Conservation (phyloP, 2,329 filamentous ascomycete genomes). For the Lecanicillium sp. region DNA sequence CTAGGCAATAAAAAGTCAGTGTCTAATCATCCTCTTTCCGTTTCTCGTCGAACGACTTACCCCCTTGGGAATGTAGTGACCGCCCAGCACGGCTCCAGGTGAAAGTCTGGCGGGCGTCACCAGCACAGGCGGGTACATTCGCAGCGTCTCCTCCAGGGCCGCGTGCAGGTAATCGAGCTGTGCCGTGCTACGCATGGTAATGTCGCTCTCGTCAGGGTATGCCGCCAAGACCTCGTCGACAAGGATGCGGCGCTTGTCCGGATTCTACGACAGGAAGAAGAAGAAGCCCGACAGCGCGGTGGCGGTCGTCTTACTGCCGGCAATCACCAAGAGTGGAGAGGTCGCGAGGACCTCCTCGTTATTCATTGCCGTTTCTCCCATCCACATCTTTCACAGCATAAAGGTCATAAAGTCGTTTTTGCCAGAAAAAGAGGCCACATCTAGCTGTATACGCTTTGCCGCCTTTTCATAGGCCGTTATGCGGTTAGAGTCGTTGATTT, state of each 20-base stretch:
- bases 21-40: not conserved
- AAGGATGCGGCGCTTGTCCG: slow-evolving; percentile 25
- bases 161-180: slow-evolving; percentile 33
- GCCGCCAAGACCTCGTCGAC: slow-evolving; percentile 29
- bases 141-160: slow-evolving; percentile 35
- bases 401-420: slow-evolving; percentile 22
- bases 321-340: slow-evolving; percentile 22
- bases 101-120: slow-evolving; percentile 25
- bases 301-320: slow-evolving; percentile 31
- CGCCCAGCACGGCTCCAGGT: slow-evolving; percentile 29
- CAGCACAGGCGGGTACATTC: slow-evolving; percentile 31
- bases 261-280: slow-evolving; percentile 27
- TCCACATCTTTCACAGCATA: slow-evolving; percentile 26
- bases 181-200: slow-evolving; percentile 28
- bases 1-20: too few species aligned
- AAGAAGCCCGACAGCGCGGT: slow-evolving; percentile 24
- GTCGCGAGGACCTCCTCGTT: slow-evolving; percentile 28
- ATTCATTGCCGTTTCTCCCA: slow-evolving; percentile 25
- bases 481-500: slow-evolving; percentile 14
- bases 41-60: slow-evolving; percentile 21
- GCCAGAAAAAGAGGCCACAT: slow-evolving; percentile 18
- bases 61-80: slow-evolving; percentile 28
- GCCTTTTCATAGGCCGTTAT: slow-evolving; percentile 20
- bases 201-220: slow-evolving; percentile 31
- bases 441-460: slow-evolving; percentile 17